phyloP scores from a whole-genome alignment of 2,329 filamentous ascomycete genomes.

The Diaporthe citriasiana region DNA sequence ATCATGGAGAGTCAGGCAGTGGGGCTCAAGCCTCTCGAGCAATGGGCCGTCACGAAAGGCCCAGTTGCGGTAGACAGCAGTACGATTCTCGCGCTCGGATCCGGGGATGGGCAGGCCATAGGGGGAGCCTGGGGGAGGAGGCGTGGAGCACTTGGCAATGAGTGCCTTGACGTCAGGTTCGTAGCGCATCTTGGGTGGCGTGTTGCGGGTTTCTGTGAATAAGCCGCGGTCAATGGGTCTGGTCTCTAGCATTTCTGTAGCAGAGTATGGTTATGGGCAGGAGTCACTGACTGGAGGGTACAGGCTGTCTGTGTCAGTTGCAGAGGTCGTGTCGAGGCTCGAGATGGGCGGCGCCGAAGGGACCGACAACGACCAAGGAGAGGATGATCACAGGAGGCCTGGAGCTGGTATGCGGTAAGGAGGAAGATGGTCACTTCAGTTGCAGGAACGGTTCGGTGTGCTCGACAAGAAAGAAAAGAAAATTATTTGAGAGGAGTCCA shows the following conservation, averaged over 20 bases:
- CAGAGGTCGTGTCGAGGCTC: slow-evolving; percentile 6
- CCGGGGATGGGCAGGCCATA: slow-evolving; percentile 85
- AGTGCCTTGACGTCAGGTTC: slow-evolving; percentile 54
- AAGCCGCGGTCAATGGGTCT: neutral
- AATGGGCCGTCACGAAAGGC: slow-evolving; percentile 79
- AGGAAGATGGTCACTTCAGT: neutral
- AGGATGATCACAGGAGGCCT: neutral
- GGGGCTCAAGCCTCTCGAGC: slow-evolving; percentile 79
- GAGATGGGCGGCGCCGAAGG: slow-evolving; percentile 6
- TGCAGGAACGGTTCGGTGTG: neutral
- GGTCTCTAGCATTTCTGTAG: neutral
- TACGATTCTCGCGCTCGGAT: slow-evolving; percentile 79
- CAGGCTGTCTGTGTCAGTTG: neutral
- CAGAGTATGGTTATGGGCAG: neutral
- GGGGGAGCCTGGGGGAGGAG: slow-evolving; percentile 80
- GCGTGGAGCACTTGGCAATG: slow-evolving; percentile 67
- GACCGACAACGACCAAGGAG: neutral
- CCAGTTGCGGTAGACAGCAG: slow-evolving; percentile 86
- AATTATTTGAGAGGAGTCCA: neutral
- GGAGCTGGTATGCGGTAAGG: neutral
- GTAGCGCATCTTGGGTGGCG: slow-evolving; percentile 51
- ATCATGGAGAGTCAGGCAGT: slow-evolving; percentile 81
- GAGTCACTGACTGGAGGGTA: neutral
- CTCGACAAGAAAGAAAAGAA: neutral
- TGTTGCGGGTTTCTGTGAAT: neutral